phyloP scores from a whole-genome alignment of 2,329 filamentous ascomycete genomes.

The Alternaria ethzedia region DNA sequence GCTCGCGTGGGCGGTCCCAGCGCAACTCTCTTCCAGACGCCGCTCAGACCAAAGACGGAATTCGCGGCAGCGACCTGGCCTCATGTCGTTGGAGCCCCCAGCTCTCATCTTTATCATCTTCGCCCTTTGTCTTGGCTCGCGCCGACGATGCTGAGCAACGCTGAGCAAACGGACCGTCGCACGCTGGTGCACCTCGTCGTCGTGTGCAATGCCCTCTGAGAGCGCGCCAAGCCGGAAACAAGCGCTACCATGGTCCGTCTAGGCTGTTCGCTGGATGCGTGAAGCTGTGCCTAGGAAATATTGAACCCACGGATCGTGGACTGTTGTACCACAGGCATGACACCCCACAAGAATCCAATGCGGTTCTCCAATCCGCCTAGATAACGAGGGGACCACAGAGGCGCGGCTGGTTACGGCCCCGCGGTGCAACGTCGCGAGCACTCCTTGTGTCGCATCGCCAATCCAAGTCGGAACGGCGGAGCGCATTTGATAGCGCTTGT shows the following conservation, averaged over 20 bases:
- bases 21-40: constrained; percentile 9
- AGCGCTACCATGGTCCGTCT: constrained; percentile 22
- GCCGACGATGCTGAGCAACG: constrained; percentile 14
- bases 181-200: not conserved
- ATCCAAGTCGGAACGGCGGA: constrained; percentile 7
- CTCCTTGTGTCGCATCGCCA: not conserved
- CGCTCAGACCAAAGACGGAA: constrained; percentile 37
- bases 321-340: constrained; percentile 9
- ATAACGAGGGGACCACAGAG: constrained; percentile 3
- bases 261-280: constrained; percentile 22
- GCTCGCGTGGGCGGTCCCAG: constrained; percentile 3
- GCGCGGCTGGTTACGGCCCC: constrained; percentile 1
- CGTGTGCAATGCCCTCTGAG: not conserved
- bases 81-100: constrained; percentile 6
- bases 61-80: constrained; percentile 27
- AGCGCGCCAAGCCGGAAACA: constrained; percentile 9
- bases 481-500: constrained; percentile 1
- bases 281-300: constrained; percentile 9
- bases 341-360: constrained; percentile 8
- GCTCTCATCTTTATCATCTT: constrained; percentile 1
- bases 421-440: constrained; percentile 11
- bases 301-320: constrained; percentile 6
- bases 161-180: constrained; percentile 4
- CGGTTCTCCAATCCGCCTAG: constrained; percentile 1
- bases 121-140: constrained; percentile 12